Evolutionary conservation across 345 rosid genomes (phyloP).

Genomic region (Durio zibethinus): DNA sequence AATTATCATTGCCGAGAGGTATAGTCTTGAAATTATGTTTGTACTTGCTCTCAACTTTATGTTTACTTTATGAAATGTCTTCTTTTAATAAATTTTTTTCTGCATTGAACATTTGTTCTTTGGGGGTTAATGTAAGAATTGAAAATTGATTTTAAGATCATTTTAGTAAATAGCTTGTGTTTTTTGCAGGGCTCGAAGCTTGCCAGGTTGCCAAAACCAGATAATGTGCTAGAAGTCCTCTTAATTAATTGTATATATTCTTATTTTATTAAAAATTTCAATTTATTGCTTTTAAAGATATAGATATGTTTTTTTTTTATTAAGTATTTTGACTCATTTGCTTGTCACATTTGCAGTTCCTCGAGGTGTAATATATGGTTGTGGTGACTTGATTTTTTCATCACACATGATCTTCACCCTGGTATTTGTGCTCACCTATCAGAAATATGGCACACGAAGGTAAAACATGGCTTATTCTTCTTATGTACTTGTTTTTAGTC

Average conservation of each 20-base stretch:
- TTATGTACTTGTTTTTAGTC: background rate
- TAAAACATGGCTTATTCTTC: conserved; percentile 24
- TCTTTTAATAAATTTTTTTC: background rate
- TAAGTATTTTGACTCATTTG: conserved; percentile 22
- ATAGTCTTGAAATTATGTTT: conserved; percentile 14
- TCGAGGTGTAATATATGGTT: conserved; percentile 81
- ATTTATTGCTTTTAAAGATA: background rate
- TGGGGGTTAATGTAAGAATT: background rate
- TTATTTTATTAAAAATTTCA: background rate
- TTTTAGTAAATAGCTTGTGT: background rate
- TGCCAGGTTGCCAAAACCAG: conserved; percentile 81
- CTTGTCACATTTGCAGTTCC: conserved; percentile 66
- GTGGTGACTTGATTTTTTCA: conserved; percentile 98
- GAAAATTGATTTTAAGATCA: background rate
- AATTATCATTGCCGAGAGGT: conserved; percentile 15
- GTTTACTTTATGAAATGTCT: background rate
- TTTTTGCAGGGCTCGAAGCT: conserved; percentile 76
- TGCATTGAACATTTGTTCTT: background rate
- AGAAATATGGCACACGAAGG: conserved; percentile 94
- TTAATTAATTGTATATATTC: conserved; percentile 63
- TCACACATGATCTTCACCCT: conserved; percentile 98
- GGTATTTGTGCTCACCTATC: conserved; percentile 88
- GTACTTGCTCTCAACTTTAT: conserved; percentile 6
- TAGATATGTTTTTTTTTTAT: background rate
- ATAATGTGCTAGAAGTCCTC: conserved; percentile 62